Evolutionary conservation across 179 eudicot genomes (phyloP), one percentile per base, ranked within the genome.

Genomic region (Spergularia azorica): DNA sequence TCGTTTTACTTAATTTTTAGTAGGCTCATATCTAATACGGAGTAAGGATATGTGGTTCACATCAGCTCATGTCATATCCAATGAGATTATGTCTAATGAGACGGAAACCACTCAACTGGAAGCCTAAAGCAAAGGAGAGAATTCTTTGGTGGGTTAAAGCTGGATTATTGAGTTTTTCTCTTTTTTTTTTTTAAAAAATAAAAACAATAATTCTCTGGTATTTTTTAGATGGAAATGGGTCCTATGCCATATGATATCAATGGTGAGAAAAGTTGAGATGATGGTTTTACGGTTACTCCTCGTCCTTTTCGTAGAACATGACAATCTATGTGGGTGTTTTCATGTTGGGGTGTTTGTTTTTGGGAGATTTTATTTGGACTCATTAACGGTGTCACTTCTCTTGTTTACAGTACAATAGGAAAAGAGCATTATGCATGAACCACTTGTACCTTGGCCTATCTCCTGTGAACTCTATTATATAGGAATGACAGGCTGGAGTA

Each of bases 281-380:
- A 36, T 68, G 70, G 61, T 73, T 72, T 60, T 73, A 58, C 43
- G 1, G 11, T 64, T 26, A 12, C 18, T 14, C 50, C 48, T 55
- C 54, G 74, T 75, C 70, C 57, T 75, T 68, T 61, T 81, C 58
- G 17, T 26, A 67, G 59, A 71, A 72, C 70, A 77, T 72, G 73
- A 65, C 77, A 50, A 73, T 73, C 60, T 67, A 72, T 52, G 75
- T 77, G 73, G 83, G 73, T 69, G 61, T 63, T 57, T n/a, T 59
- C 38, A 72, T 72, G 77, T 76, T 66, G 59, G 66, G 63, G 32
- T 26, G 0, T 26, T 26, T n/a, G 51, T 63, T 61, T 43, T 26
- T 69, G 46, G 68, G 66, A 67, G 65, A 72, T 72, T 52, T 62
- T 59, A 73, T 46, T 58, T 77, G 70, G 70, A 61, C 15, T n/a